Evolutionary conservation across 2,329 filamentous ascomycete genomes (phyloP), one percentile per base, ranked within the genome.

Genomic region (Gnomoniopsis sp.): DNA sequence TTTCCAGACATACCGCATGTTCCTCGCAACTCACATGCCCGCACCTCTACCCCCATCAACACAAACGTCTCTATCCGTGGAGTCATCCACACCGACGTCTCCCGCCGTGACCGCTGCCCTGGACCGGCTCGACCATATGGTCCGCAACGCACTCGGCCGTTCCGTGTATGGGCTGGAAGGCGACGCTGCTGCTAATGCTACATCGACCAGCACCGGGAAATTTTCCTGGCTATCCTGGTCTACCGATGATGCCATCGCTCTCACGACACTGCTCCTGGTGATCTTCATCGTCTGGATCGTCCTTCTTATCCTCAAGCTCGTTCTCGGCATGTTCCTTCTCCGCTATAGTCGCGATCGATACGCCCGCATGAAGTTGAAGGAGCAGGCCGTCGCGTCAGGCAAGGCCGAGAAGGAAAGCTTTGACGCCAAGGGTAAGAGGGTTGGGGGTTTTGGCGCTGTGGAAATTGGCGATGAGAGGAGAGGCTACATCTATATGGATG

Each of bases 1-100:
- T 1, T 83, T 98, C 47, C 95, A 99, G 71, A 97, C 93, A 7
- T 99, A 98, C 73, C 90, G 97, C 74, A 98, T 98, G 93, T 96
- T 98, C 69, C 83, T 98, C 15, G 90, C 93, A 3, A 93, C 91
- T 0, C 88, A 96, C 67, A 81, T 97, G 36, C 89, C 91, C 0
- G 83, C 89, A 10, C 90, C 91, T 0, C 79, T 91, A 0, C 78
- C 84, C 26, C 78, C 87, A 26, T 86, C 87, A 3, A 78, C 85
- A 30, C 83, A 88, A 50, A 87, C 88, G 19, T 83, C 88, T 6
- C 75, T 91, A 15, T 78, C 83, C 3, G 77, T 87, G 3, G 88
- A 90, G 46, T 84, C 84, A 0, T 79, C 85, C 0, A 77, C 80
- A 2, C 81, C 83, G 0, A 81, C 87, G 0, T 93, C 90, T 0